Percentiles rank a stretch among this genome's conserved stretches.
Conservation (phyloP, 352 stramenopile genomes). For the Phytophthora niederhauseri region DNA sequence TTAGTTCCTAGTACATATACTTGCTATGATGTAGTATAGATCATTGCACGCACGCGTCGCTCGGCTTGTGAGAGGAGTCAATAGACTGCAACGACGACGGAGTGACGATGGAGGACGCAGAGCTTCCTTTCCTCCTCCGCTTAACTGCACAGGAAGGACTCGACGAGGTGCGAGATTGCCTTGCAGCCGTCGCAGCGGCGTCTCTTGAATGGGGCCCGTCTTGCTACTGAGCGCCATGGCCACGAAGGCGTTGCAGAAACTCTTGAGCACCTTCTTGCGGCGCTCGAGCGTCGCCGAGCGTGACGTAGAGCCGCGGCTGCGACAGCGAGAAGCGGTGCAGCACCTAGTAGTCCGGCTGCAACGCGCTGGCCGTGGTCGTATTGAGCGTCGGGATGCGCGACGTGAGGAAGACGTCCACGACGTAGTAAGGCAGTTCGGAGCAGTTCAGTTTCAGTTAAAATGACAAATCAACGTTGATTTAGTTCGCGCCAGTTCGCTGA, state of each 20-base stretch:
- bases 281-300: constrained; percentile 34
- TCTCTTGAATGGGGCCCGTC: too few relatives aligned
- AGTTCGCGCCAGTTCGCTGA: too few relatives aligned
- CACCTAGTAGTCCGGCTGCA: too few relatives aligned
- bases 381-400: too few relatives aligned
- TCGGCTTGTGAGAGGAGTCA: not conserved
- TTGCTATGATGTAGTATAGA: constrained; percentile 6
- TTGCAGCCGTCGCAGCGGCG: constrained; percentile 44
- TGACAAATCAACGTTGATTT: too few relatives aligned
- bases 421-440: too few relatives aligned
- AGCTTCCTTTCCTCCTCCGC: not conserved
- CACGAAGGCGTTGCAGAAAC: constrained; percentile 50
- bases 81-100: not conserved
- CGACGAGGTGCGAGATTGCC: constrained; percentile 45
- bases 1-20: constrained; percentile 20
- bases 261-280: constrained; percentile 49
- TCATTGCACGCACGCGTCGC: constrained; percentile 3
- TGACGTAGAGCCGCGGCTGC: constrained; percentile 47
- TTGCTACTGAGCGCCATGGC: constrained; percentile 44
- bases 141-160: constrained; percentile 39
- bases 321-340: too few relatives aligned
- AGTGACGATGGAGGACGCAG: not conserved
- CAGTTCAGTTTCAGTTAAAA: too few relatives aligned
- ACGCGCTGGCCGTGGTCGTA: too few relatives aligned
- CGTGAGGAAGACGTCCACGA: too few relatives aligned